These are phyloP conservation scores for Astrothelium macrocarpum DNA, from an alignment of 495 filamentous ascomycete species.

Conservation along the genomic window DNA sequence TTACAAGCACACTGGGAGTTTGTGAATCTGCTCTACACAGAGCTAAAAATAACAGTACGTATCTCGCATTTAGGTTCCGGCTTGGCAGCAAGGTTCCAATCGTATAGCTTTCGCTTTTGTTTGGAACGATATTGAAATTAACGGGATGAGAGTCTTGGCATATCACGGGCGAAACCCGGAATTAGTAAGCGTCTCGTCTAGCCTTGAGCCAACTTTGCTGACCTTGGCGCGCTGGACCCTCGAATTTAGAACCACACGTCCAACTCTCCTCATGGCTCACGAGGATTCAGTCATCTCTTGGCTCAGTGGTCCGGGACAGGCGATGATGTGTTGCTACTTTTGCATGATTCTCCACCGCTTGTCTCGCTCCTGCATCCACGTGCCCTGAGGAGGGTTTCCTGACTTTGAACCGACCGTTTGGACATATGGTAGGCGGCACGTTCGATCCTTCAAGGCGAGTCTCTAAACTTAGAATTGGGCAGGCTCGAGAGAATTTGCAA, in stretches of 20 bases:
- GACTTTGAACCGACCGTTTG: too few species aligned
- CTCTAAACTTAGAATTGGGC: not conserved
- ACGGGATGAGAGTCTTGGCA: not conserved
- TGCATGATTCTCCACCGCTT: not conserved
- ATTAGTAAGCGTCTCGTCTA: not conserved
- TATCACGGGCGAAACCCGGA: not conserved
- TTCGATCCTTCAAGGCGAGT: not conserved
- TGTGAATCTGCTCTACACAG: not conserved
- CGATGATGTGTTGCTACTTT: not conserved
- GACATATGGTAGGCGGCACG: not conserved
- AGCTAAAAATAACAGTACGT: not conserved
- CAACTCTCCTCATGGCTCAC: not conserved
- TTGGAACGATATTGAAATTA: not conserved
- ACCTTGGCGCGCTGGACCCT: not conserved
- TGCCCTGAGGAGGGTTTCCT: not conserved
- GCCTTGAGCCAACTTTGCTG: not conserved
- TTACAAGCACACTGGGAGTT: not conserved
- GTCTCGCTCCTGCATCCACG: not conserved
- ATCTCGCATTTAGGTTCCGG: not conserved
- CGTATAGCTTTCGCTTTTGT: not conserved
- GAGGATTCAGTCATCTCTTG: not conserved
- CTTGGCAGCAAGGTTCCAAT: not conserved
- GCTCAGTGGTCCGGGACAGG: not conserved
- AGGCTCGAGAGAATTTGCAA: not conserved
- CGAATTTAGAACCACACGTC: not conserved